phyloP scores from a whole-genome alignment of 257 asterid genomes.

The Nicotiana benthamiana region DNA sequence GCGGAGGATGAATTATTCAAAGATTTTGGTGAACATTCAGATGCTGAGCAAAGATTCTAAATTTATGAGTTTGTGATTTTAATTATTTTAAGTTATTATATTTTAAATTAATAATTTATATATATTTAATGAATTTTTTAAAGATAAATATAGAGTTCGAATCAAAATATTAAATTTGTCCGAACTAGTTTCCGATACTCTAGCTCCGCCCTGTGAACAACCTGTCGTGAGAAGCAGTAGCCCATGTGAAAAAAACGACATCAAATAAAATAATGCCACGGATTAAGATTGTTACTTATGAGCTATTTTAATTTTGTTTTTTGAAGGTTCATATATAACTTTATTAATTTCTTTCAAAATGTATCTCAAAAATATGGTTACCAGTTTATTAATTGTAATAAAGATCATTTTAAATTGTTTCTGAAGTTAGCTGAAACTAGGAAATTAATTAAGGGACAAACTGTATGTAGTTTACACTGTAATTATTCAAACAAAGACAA shows the following conservation, averaged over 20 bases:
- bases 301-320: neutral
- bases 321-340: neutral
- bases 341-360: neutral
- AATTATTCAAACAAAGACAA: neutral
- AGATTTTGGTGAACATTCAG: neutral
- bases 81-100: too few species aligned
- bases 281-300: neutral
- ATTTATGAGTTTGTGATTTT: too few species aligned
- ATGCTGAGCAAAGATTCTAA: too few species aligned
- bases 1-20: neutral
- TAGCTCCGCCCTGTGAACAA: neutral
- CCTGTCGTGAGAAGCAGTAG: neutral
- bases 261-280: neutral
- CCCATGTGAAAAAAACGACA: neutral
- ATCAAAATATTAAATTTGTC: too few species aligned
- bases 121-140: too few species aligned
- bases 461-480: neutral
- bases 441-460: neutral
- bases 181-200: too few species aligned
- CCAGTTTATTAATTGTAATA: too few species aligned
- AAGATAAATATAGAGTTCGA: too few species aligned
- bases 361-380: too few species aligned
- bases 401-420: too few species aligned
- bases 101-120: too few species aligned
- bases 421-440: neutral